Evolutionary conservation across 2,329 filamentous ascomycete genomes (phyloP).

Genomic region (Venturia aucupariae): DNA sequence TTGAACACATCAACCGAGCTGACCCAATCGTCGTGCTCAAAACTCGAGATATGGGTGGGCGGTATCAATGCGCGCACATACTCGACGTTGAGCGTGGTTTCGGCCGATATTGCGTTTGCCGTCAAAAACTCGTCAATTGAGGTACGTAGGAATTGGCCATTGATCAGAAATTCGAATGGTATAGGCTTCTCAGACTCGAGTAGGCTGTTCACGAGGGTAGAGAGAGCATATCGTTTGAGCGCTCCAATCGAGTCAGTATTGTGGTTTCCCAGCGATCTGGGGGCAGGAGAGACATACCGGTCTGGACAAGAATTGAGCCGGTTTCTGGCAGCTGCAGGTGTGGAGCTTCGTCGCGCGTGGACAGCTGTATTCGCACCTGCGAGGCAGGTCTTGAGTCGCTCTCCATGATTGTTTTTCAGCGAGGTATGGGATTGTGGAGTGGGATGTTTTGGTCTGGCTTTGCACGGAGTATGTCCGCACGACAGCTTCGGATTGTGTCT

Average conservation of each 20-base stretch:
- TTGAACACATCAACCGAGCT: slow-evolving; percentile 78
- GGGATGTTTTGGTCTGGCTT: no score
- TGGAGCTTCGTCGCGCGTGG: slow-evolving; percentile 42
- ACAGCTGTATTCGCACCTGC: slow-evolving; percentile 48
- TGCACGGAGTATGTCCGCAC: no score
- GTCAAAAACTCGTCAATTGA: slow-evolving; percentile 86
- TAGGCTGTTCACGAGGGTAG: slow-evolving; percentile 54
- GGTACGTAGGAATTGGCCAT: slow-evolving; percentile 82
- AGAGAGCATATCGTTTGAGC: slow-evolving; percentile 50
- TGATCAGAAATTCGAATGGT: slow-evolving; percentile 90
- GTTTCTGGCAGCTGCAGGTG: slow-evolving; percentile 45
- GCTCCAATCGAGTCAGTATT: slow-evolving; percentile 26
- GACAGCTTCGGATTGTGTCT: no score
- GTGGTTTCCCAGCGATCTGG: not conserved
- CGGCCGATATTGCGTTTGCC: slow-evolving; percentile 75
- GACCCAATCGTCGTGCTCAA: slow-evolving; percentile 97
- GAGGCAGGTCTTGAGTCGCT: slow-evolving; percentile 8
- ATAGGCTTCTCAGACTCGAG: slow-evolving; percentile 52
- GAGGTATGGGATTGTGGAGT: no score
- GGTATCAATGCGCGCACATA: slow-evolving; percentile 89
- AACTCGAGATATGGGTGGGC: slow-evolving; percentile 80
- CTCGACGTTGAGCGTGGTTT: slow-evolving; percentile 79
- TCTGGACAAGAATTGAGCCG: slow-evolving; percentile 49
- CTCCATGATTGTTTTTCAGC: not conserved
- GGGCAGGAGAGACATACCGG: slow-evolving; percentile 32